Conservation (phyloP, 345 rosid genomes). For the Litchi chinensis region DNA sequence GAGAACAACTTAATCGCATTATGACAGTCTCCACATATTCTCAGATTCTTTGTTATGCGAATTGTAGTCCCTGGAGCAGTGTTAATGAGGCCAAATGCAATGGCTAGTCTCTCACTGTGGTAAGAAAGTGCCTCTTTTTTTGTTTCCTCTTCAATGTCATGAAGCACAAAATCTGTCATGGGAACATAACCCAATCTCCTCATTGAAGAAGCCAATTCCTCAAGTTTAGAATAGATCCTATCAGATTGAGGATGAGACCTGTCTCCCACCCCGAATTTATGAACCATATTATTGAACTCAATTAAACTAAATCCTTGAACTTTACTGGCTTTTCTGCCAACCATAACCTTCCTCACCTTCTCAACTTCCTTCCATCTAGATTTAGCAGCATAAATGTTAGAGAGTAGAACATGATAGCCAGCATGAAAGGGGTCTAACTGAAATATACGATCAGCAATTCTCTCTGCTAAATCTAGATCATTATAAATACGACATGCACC, state of each 20-base stretch:
- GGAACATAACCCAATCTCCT: background rate
- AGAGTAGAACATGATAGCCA: background rate
- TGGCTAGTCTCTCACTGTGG: background rate
- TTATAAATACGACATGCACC: background rate
- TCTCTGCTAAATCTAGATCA: background rate
- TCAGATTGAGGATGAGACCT: conserved; percentile 1
- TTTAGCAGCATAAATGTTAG: background rate
- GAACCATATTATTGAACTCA: background rate
- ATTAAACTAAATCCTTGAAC: background rate
- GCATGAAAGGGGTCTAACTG: background rate
- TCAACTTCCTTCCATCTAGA: background rate
- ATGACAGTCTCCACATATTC: conserved; percentile 5
- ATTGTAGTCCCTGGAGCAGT: conserved; percentile 4
- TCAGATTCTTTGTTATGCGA: background rate
- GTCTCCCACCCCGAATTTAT: conserved; percentile 2
- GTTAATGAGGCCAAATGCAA: conserved; percentile 4
- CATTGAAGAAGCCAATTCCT: background rate
- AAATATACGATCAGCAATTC: background rate
- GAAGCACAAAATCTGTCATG: background rate
- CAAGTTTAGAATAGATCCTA: background rate
- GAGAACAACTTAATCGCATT: background rate
- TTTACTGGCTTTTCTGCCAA: background rate
- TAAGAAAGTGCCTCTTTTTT: background rate
- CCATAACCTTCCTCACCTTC: background rate
- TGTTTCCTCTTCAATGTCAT: conserved; percentile 1